Percentiles rank a stretch among this genome's conserved stretches.
Conservation (phyloP, 2,329 filamentous ascomycete genomes). For the Aphanoascus verrucosus region DNA sequence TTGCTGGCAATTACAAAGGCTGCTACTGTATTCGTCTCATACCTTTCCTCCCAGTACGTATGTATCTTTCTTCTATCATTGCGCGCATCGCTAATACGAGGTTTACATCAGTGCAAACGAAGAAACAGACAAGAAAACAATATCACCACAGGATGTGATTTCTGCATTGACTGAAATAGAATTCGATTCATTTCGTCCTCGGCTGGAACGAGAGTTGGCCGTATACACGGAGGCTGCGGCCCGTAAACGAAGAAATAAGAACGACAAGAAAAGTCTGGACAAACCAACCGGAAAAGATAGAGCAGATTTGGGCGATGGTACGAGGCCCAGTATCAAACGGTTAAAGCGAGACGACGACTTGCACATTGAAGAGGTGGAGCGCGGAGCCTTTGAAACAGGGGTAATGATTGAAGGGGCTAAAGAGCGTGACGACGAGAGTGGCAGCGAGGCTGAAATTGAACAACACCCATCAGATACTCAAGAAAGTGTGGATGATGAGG, state of each 20-base stretch:
- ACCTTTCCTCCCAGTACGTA: slow-evolving; percentile 50
- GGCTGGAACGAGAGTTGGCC: slow-evolving; percentile 50
- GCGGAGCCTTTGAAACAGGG: too few relatives aligned
- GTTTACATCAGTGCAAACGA: slow-evolving; percentile 45
- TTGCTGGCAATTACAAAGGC: slow-evolving; percentile 54
- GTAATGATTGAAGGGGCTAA: slow-evolving; percentile 1
- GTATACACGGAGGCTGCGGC: slow-evolving; percentile 32
- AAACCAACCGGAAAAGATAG: slow-evolving; percentile 34
- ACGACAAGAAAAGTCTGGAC: slow-evolving; percentile 29
- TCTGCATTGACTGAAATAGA: slow-evolving; percentile 51
- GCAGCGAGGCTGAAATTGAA: slow-evolving; percentile 5
- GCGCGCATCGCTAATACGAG: neutral
- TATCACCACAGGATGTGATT: slow-evolving; percentile 51
- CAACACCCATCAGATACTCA: slow-evolving; percentile 18
- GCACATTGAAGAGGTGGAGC: slow-evolving; percentile 7
- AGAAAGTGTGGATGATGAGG: slow-evolving; percentile 19
- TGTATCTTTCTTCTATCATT: too few relatives aligned
- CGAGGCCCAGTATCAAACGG: slow-evolving; percentile 45
- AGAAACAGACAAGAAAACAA: slow-evolving; percentile 51
- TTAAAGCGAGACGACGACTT: slow-evolving; percentile 19
- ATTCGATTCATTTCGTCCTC: slow-evolving; percentile 48
- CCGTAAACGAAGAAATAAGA: slow-evolving; percentile 30
- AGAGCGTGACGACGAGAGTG: slow-evolving; percentile 7
- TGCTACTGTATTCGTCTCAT: slow-evolving; percentile 57
- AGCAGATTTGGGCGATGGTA: slow-evolving; percentile 38